Conservation (phyloP, 768 basidiomycete genomes). For the Pholiota molesta region DNA sequence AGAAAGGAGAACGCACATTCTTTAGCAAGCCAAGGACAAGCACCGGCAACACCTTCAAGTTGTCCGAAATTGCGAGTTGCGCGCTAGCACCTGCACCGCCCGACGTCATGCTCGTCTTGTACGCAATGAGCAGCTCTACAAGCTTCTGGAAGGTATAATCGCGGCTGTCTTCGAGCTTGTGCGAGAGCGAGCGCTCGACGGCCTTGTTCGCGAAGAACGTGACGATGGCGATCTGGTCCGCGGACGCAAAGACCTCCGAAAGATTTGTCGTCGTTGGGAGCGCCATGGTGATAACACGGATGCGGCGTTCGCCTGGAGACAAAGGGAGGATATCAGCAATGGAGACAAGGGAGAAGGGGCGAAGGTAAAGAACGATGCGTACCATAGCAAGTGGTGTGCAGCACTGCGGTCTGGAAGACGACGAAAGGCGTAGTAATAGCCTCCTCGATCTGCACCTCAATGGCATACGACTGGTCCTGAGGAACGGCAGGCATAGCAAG, state of each 20-base stretch:
- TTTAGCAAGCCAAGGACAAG: constrained; percentile 90
- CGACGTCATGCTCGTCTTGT: constrained; percentile 96
- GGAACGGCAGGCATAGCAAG: constrained; percentile 97
- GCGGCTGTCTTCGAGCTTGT: constrained; percentile 88
- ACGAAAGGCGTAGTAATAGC: constrained; percentile 89
- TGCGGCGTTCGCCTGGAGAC: constrained; percentile 74
- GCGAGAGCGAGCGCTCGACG: constrained; percentile 83
- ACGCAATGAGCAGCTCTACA: constrained; percentile 81
- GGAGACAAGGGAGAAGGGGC: not conserved
- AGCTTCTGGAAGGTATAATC: constrained; percentile 84
- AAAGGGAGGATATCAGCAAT: not conserved
- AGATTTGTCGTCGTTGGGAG: constrained; percentile 87
- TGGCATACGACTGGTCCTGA: constrained; percentile 92
- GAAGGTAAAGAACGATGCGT: constrained; percentile 16
- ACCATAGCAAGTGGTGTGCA: constrained; percentile 95
- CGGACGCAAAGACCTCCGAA: constrained; percentile 88
- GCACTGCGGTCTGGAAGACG: constrained; percentile 91
- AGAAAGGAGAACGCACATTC: constrained; percentile 60
- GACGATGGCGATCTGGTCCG: constrained; percentile 84
- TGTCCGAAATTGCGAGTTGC: constrained; percentile 90
- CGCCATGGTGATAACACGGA: constrained; percentile 87
- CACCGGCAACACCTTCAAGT: constrained; percentile 93
- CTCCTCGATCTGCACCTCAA: constrained; percentile 96
- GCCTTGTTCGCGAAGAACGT: constrained; percentile 91
- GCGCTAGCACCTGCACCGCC: constrained; percentile 93